Base-by-base conservation (phyloP, 1,284 basidiomycete species). In the Peniophora sp. region DNA sequence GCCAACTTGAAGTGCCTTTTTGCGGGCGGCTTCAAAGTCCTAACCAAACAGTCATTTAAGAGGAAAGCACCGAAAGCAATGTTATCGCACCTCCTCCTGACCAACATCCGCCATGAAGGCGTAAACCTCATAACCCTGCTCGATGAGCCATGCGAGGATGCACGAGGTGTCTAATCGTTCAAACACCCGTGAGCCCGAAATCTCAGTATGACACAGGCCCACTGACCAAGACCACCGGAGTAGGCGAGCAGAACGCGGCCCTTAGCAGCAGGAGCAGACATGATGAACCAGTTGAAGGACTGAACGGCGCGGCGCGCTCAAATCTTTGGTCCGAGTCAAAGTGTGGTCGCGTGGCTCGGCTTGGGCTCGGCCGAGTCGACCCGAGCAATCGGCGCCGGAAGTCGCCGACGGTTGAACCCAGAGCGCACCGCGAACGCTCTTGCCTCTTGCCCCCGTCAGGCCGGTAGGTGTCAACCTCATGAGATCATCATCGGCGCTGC, bases 31-130 rank as follows among this genome's bases (percentile, higher is more conserved):
- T 55, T 81, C 91, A 64, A 97, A 99, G 71, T 99, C 95, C 89
- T 94, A 56, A 11, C 20, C 36, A 43, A 6, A 32, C 27, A 32
- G 27, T 32, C 37, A n/a, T 5, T 8, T 41, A 41, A 5, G 8
- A n/a, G 5, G 8, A 41, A 5, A 41, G 18, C 37, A 8, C 18
- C 37, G 37, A n/a, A 41, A n/a, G 6, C 37, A 5, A 15, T 41
- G 15, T 8, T 8, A 20, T 58, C 70, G 50, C 53, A 85, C 91
- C 78, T 99, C 96, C 70, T 98, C 94, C 70, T 98, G 96, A 24
- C 96, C 96, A 58, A 98, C 93, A 73, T 98, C 93, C 48, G 95
- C 95, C 94, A 99, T 97, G 81, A 96, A 99, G 39, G 95, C 93
- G 60, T 91, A 85, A 57, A 98, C 96, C 64, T 98, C 92, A 73